Evolutionary conservation across 768 basidiomycete genomes (phyloP).

Genomic region (Mycena galericulata): DNA sequence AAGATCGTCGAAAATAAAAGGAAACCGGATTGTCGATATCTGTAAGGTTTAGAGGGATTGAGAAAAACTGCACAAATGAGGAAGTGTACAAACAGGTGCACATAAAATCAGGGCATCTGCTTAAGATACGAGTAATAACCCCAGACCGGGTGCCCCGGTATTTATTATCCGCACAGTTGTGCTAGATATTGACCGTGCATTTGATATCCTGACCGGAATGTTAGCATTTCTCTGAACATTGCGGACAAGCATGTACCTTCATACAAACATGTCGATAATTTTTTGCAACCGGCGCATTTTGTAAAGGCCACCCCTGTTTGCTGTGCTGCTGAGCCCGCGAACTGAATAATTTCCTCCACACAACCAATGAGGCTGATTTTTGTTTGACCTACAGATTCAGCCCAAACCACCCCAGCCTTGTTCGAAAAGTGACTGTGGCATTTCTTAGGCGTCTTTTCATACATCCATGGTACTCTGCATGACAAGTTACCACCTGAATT

Average conservation of each 20-base stretch:
- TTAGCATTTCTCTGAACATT: too few relatives aligned
- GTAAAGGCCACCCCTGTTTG: not conserved
- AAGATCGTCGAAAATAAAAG: not conserved
- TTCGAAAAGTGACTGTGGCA: too few relatives aligned
- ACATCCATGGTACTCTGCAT: constrained; percentile 5
- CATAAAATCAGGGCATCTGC: not conserved
- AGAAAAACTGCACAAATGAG: not conserved
- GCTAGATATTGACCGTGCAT: constrained; percentile 40
- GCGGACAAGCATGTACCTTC: too few relatives aligned
- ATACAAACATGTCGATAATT: too few relatives aligned
- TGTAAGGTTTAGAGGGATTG: not conserved
- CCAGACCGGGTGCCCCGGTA: constrained; percentile 10
- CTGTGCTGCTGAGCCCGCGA: constrained; percentile 4
- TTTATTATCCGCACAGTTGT: constrained; percentile 34
- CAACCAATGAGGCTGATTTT: constrained; percentile 2
- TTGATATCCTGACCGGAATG: constrained; percentile 18
- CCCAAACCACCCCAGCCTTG: not conserved
- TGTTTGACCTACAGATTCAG: not conserved
- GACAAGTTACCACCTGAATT: constrained; percentile 8
- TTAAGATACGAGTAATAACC: not conserved
- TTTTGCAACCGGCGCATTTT: too few relatives aligned
- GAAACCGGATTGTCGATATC: not conserved
- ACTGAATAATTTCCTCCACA: constrained; percentile 22
- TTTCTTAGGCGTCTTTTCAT: not conserved
- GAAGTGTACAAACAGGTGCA: not conserved